Base-by-base conservation (phyloP, 768 basidiomycete genomes). In the Boletellus emodensis region DNA sequence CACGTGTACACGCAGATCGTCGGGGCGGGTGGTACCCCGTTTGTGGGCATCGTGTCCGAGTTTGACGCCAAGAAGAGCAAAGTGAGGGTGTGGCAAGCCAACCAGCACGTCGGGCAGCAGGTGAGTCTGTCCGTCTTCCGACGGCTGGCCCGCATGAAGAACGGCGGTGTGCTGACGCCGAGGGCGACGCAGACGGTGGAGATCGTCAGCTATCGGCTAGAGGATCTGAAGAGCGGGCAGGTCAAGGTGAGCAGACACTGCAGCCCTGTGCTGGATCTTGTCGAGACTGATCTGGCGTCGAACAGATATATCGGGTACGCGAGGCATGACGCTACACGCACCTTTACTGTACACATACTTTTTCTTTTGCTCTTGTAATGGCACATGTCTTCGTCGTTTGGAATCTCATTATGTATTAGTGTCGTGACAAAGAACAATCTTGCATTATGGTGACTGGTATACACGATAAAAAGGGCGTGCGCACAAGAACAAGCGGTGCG, bases 61-160 rank as follows among this genome's bases (percentile, higher is more conserved):
- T 88, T 85, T 64, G 94, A 96, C 59, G 68, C 71, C 35, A 93
- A 90, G 80, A 94, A 94, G 75, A 80, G 78, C 53, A 96, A 96
- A 73, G 74, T 94, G 46, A 79, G 78, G 64, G 82, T 90, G 39
- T 85, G 85, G 66, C 90, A 94, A 66, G 92, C 92, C 46, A 93
- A 90, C 66, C 83, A 87, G 63, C 87, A 86, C 60, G 86, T 88
- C 61, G 84, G 88, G 42, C 87, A 84, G 56, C 87, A 89, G 80
- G 87, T 86, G 53, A 54, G 80, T 73, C 34, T 56, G 39, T 62
- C 61, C 60, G 61, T 45, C 46, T 54, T 57, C 51, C 53, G 56
- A 52, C 37, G 44, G 62, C 61, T 67, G 56, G 56, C 58, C 54
- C 65, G 67, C 53, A 6, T 49, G 55, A 58, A 60, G 62, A 63